Evolutionary conservation across 306 rosid genomes (phyloP).

Genomic region (Lathyrus aphaca): DNA sequence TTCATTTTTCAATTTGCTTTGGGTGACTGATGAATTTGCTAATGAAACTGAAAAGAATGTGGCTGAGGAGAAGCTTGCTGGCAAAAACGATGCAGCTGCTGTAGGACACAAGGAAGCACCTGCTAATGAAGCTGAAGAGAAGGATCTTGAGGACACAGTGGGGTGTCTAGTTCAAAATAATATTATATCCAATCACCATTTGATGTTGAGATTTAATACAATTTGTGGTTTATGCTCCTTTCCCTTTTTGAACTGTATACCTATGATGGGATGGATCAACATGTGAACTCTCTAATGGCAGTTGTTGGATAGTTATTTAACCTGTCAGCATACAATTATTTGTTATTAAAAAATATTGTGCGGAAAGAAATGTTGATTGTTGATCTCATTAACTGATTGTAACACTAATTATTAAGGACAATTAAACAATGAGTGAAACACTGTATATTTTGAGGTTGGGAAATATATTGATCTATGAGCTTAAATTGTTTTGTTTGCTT

Average conservation of each 20-base stretch:
- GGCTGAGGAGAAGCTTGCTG: too few relatives aligned
- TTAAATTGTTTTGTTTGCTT: conserved; percentile 9
- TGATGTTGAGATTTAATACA: too few relatives aligned
- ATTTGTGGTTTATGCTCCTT: neutral
- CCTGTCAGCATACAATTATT: neutral
- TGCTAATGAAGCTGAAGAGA: too few relatives aligned
- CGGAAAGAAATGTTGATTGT: neutral
- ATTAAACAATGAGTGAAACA: too few relatives aligned
- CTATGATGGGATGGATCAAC: neutral
- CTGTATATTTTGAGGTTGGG: neutral
- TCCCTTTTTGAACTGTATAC: neutral
- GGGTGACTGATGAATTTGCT: too few relatives aligned
- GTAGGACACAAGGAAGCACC: too few relatives aligned
- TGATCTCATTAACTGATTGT: neutral
- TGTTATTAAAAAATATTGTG: neutral
- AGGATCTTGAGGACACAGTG: too few relatives aligned
- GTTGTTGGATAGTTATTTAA: conserved; percentile 7
- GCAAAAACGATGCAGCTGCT: too few relatives aligned
- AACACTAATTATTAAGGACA: conserved; percentile 17
- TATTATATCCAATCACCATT: too few relatives aligned
- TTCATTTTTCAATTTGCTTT: too few relatives aligned
- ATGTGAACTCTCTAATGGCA: neutral
- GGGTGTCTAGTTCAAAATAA: too few relatives aligned
- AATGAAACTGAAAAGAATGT: too few relatives aligned
- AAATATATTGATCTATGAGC: conserved; percentile 20